Conservation (phyloP, 2,329 filamentous ascomycete genomes). For the Apiospora arundinis region DNA sequence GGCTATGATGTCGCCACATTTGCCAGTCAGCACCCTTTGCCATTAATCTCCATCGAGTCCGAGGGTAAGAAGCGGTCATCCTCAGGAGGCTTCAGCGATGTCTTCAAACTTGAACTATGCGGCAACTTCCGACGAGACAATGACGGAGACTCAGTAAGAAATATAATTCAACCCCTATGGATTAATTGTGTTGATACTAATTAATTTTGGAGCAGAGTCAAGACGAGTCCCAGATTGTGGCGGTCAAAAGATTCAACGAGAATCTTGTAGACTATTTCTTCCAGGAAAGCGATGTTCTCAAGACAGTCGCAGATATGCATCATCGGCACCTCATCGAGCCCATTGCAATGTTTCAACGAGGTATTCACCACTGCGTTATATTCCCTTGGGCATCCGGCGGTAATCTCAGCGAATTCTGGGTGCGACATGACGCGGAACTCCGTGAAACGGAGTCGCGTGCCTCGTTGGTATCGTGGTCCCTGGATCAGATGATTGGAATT, state of each 20-base stretch:
- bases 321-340: constrained; percentile 28
- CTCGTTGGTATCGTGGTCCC: not conserved
- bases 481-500: not conserved
- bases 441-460: not conserved
- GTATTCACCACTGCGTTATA: constrained; percentile 19
- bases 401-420: constrained; percentile 26
- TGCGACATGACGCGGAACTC: not conserved
- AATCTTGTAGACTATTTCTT: not conserved
- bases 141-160: too few relatives aligned
- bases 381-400: constrained; percentile 30
- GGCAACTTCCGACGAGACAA: too few relatives aligned
- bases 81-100: too few relatives aligned
- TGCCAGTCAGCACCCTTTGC: not conserved
- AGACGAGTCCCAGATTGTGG: not conserved
- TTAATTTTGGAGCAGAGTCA: not conserved
- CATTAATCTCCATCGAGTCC: not conserved
- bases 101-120: too few relatives aligned
- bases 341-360: constrained; percentile 24
- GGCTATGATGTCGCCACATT: not conserved
- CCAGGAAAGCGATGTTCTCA: not conserved
- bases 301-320: too few relatives aligned
- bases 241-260: not conserved
- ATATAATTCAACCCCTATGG: too few relatives aligned
- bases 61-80: too few relatives aligned
- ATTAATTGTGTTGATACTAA: too few relatives aligned